phyloP scores from a whole-genome alignment of 768 basidiomycete genomes.

The Collybia sordida region DNA sequence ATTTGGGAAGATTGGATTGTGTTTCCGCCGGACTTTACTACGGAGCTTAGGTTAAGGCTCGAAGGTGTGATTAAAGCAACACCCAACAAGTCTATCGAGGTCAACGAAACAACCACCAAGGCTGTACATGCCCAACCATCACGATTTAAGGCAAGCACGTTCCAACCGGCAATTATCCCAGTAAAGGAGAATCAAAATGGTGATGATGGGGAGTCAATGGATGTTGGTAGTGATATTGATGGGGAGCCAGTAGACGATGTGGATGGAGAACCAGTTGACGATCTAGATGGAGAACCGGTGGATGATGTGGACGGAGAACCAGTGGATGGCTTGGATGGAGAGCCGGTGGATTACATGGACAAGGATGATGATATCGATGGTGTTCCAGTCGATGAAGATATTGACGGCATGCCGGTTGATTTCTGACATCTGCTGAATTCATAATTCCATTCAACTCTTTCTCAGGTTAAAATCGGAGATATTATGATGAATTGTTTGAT shows the following conservation, averaged over 20 bases:
- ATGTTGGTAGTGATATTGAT: slow-evolving; percentile 34
- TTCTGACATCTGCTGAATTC: not conserved
- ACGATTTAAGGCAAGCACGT: slow-evolving; percentile 77
- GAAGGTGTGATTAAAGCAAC: slow-evolving; percentile 53
- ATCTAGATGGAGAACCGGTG: slow-evolving; percentile 31
- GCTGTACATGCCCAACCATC: slow-evolving; percentile 42
- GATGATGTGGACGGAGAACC: slow-evolving; percentile 50
- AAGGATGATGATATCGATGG: slow-evolving; percentile 45
- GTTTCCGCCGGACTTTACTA: slow-evolving; percentile 84
- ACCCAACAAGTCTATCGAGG: slow-evolving; percentile 26
- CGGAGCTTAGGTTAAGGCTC: slow-evolving; percentile 68
- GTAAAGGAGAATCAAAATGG: slow-evolving; percentile 18
- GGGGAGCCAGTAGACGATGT: slow-evolving; percentile 45
- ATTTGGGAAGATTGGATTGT: slow-evolving; percentile 99
- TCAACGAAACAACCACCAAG: slow-evolving; percentile 17
- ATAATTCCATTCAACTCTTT: not conserved
- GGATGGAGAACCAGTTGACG: slow-evolving; percentile 42
- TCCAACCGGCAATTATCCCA: slow-evolving; percentile 65
- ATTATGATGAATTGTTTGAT: not conserved
- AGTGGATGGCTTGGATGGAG: slow-evolving; percentile 26
- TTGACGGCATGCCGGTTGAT: slow-evolving; percentile 21
- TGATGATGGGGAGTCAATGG: slow-evolving; percentile 30
- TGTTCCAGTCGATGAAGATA: slow-evolving; percentile 20
- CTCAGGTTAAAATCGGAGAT: not conserved
- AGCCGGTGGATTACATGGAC: slow-evolving; percentile 33